Base-by-base conservation (phyloP, 2,329 filamentous ascomycete genomes). In the Ophiocordyceps robertsii region DNA sequence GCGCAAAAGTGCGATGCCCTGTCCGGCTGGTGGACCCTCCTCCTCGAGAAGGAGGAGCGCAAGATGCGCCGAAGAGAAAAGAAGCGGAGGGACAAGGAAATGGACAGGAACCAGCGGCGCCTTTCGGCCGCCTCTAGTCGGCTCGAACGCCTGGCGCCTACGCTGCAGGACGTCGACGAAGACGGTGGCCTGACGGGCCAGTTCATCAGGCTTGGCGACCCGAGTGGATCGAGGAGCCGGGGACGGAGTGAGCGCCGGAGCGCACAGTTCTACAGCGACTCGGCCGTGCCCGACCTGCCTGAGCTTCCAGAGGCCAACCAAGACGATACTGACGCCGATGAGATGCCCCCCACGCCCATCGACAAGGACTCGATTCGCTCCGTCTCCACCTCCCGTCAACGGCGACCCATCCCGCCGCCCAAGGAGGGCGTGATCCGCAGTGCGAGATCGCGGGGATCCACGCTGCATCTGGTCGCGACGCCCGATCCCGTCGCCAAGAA, bases 21-120 rank as follows among this genome's bases (percentile, higher is more conserved):
- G 39, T 86, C 88, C 40, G 92, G 92, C 6, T 98, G 92, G 92
- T 98, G 92, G 92, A 84, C 86, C 3, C 64, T 98, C 27, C 66
- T 98, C 33, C 78, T 96, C 10, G 92, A 96, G 56, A 98, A 96
- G 59, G 92, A 98, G 57, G 78, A 88, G 57, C 78, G 88, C 9
- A 98, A 98, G 61, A 81, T 89, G 49, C 73, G 67, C 47, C 73
- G 88, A 46, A 72, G 82, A 47, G 88, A 95, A 53, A 76, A 79
- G 42, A 95, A 90, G 57, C 77, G 90, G 9, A 87, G 75, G 56
- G 89, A 96, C 57, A 80, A 78, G 52, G 89, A 98, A 53, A 72
- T 75, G 2, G 87, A 96, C 54, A 79, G 87, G 58, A 85, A 79
- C 47, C 70, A 92, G 29, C 74, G 88, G 41, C 78, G 90, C 35